Evolutionary conservation across 768 basidiomycete species (phyloP), one percentile per base, ranked within the genome.

Genomic region (Tylopilus sp.): DNA sequence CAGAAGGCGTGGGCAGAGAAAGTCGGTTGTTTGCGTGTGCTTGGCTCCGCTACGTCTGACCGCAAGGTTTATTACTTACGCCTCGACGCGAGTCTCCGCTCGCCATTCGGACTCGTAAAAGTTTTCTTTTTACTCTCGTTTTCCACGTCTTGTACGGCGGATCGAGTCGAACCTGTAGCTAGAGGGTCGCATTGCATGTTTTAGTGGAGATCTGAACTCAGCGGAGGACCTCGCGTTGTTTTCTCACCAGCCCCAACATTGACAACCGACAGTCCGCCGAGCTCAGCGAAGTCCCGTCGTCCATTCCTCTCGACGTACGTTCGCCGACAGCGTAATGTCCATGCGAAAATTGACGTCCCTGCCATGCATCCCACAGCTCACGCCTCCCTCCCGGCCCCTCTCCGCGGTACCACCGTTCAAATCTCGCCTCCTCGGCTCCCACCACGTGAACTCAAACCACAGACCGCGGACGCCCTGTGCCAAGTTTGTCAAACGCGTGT

Each of bases 401-500:
- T 56, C 39, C 52, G 59, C 53, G 41, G 65, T 53, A 45, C 61
- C 46, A 53, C 56, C 58, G 33, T 50, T 39, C 43, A 44, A 39
- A 39, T 44, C 17, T 39, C 41, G 25, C 48, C 54, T 56, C 55
- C 63, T 68, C 69, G 68, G 69, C 60, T 69, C 63, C 58, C 67
- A 69, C 56, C 67, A 69, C 67, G 67, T 69, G 67, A 69, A 68
- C 57, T 13, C 63, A 44, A 28, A 54, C 31, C 65, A 60, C 52
- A 50, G 59, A 61, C 67, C 68, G 55, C 61, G 60, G 56, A 59
- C 62, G 47, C 61, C 57, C 60, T 61, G 61, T 50, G 40, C 65
- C 64, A 58, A 69, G 68, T 67, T 69, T 68, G 66, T 69, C 55
- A 25, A 69, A 62, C 69, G 67, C 67, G 67, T 68, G 67, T 58